Percentiles rank a stretch among this genome's conserved stretches.
phyloP scores from a whole-genome alignment of 176 grass and related monocot genomes.

The Oryza glumipatula region DNA sequence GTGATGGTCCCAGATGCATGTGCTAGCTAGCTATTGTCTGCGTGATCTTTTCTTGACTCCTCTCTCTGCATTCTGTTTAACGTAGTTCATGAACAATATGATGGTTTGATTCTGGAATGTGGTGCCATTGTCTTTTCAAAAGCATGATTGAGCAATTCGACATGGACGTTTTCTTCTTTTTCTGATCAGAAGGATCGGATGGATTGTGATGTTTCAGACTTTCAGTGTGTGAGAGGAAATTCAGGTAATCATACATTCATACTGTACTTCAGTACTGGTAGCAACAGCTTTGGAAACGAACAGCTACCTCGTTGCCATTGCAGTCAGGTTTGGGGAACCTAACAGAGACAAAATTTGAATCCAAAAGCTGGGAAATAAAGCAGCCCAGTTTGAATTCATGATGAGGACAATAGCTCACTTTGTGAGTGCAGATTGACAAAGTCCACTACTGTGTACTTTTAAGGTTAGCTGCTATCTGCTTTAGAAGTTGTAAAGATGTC shows the following conservation, averaged over 20 bases:
- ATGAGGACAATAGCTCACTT: not conserved
- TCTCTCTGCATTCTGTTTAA: not conserved
- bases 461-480: constrained; percentile 10
- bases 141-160: not conserved
- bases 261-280: not conserved
- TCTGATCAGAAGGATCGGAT: not conserved
- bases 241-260: not conserved
- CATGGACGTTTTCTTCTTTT: not conserved
- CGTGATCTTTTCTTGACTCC: not conserved
- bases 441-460: constrained; percentile 6
- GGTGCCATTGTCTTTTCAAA: constrained; percentile 1
- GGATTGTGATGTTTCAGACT: not conserved
- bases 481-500: not conserved
- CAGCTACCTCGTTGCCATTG: constrained; percentile 18
- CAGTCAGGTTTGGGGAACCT: constrained; percentile 29
- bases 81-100: not conserved
- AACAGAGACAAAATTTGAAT: constrained; percentile 27
- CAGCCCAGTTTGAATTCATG: constrained; percentile 8
- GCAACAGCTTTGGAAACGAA: not conserved
- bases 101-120: constrained; percentile 17
- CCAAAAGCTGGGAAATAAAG: constrained; percentile 23
- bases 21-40: not conserved
- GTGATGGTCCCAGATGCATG: not conserved
- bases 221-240: not conserved
- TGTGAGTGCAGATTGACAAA: not conserved